Conservation (phyloP, 2,329 filamentous ascomycete species). For the Penicillium vulpinum region DNA sequence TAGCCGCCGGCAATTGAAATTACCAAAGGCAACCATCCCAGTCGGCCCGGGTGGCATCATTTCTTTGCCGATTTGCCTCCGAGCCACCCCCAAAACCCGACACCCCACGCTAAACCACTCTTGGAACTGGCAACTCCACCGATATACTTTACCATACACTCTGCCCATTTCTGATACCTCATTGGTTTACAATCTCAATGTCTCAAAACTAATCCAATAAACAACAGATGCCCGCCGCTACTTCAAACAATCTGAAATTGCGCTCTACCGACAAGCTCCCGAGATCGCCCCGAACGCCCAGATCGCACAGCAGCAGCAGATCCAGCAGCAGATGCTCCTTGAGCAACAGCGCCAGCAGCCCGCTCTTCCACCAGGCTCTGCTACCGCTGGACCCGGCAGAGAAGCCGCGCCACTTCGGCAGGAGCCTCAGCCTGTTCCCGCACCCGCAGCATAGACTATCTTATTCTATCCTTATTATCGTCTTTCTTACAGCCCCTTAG, state of each 20-base stretch:
- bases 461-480: constrained; percentile 3
- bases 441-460: constrained; percentile 27
- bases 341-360: constrained; percentile 37
- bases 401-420: constrained; percentile 18
- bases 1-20: constrained; percentile 41
- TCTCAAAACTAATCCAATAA: constrained; percentile 10
- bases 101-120: constrained; percentile 35
- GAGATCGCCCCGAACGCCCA: constrained; percentile 46
- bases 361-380: constrained; percentile 39
- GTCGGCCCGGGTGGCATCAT: constrained; percentile 22
- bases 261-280: constrained; percentile 78
- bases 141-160: constrained; percentile 17
- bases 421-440: constrained; percentile 22
- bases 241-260: constrained; percentile 99
- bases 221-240: constrained; percentile 82
- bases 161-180: constrained; percentile 3
- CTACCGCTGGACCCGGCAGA: constrained; percentile 35
- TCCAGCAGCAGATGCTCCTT: constrained; percentile 40
- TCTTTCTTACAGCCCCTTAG: not conserved
- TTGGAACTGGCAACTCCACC: constrained; percentile 24
- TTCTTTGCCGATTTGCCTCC: constrained; percentile 18
- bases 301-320: constrained; percentile 42
- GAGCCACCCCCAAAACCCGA: constrained; percentile 9
- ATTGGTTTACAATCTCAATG: not conserved
- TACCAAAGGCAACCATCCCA: constrained; percentile 14